These are phyloP conservation scores for Fennellomyces sp. DNA, from an alignment of 371 early-diverging fungal genomes.

Conservation along the genomic window DNA sequence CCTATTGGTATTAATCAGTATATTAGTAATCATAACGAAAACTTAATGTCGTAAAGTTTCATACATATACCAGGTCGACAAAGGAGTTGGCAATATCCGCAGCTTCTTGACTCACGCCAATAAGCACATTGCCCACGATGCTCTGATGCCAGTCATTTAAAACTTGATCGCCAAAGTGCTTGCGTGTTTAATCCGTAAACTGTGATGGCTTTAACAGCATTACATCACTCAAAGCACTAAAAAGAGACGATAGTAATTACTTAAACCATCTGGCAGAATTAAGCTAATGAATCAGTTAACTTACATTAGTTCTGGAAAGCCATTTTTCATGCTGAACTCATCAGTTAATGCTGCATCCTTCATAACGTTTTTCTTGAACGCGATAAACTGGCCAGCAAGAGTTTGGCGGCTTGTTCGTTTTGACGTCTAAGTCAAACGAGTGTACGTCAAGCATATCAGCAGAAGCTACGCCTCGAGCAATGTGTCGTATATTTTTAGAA, in stretches of 20 bases:
- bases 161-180: conserved; percentile 11
- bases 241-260: background rate
- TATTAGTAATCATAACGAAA: conserved; percentile 13
- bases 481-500: background rate
- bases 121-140: conserved; percentile 5
- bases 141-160: conserved; percentile 12
- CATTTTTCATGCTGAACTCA: background rate
- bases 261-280: background rate
- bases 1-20: conserved; percentile 12
- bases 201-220: conserved; percentile 18
- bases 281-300: background rate
- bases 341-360: background rate
- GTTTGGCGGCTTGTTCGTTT: background rate
- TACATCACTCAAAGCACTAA: conserved; percentile 7
- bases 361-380: background rate
- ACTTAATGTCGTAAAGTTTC: background rate
- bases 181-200: conserved; percentile 5
- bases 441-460: background rate
- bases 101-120: conserved; percentile 7
- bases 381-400: background rate
- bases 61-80: conserved; percentile 13
- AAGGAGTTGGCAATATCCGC: background rate
- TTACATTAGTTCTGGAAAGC: background rate
- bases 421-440: background rate
- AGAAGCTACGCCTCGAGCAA: background rate